phyloP scores from a whole-genome alignment of 345 rosid genomes.

The Camelina hispida region DNA sequence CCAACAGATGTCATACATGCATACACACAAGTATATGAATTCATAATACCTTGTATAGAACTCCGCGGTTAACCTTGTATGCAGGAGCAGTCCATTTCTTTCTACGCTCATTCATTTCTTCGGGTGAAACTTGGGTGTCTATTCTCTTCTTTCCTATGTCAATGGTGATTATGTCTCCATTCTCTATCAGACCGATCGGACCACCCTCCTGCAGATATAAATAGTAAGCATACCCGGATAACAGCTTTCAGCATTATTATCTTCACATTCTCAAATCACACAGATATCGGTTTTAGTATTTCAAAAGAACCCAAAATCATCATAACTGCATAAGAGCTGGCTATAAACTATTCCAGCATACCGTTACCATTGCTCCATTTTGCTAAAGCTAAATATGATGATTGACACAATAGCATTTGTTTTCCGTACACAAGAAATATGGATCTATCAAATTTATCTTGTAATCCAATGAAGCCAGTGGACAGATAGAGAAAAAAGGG shows the following conservation, averaged over 20 bases:
- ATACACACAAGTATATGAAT: background rate
- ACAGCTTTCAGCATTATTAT: background rate
- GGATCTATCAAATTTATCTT: background rate
- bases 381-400: background rate
- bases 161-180: conserved; percentile 76
- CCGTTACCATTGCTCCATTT: background rate
- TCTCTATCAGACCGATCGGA: conserved; percentile 80
- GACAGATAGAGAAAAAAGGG: background rate
- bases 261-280: conserved; percentile 12
- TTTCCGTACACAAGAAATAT: background rate
- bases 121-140: conserved; percentile 62
- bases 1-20: conserved; percentile 22
- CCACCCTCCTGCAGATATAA: conserved; percentile 81
- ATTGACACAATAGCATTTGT: background rate
- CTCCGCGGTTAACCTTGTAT: conserved; percentile 73
- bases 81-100: conserved; percentile 80
- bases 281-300: background rate
- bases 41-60: conserved; percentile 67
- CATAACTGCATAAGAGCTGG: background rate
- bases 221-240: background rate
- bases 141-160: conserved; percentile 78
- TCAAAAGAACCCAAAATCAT: conserved; percentile 7
- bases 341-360: background rate
- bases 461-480: background rate
- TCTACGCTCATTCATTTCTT: conserved; percentile 74